phyloP scores from a whole-genome alignment of 495 filamentous ascomycete species.

The Jackrogersella minutella region DNA sequence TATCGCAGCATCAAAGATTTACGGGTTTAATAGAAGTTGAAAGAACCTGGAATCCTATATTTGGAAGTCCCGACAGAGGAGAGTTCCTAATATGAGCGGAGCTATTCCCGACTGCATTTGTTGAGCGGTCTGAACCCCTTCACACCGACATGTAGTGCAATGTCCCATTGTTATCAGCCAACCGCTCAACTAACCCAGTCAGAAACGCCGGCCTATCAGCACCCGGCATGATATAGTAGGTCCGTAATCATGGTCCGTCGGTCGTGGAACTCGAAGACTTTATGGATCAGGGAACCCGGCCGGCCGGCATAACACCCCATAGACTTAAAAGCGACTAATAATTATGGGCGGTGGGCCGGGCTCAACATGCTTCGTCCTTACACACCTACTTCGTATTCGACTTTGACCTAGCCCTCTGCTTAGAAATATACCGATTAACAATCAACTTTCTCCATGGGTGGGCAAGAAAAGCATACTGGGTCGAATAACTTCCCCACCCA shows the following conservation, averaged over 20 bases:
- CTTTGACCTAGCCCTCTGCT: slow-evolving; percentile 10
- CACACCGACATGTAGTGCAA: slow-evolving; percentile 32
- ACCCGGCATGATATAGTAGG: not conserved
- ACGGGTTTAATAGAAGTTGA: not conserved
- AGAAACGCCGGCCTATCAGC: slow-evolving; percentile 17
- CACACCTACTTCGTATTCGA: not conserved
- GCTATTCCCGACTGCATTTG: slow-evolving; percentile 11
- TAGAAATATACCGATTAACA: slow-evolving; percentile 23
- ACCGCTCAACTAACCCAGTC: not conserved
- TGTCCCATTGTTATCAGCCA: slow-evolving; percentile 6
- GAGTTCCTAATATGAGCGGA: not conserved
- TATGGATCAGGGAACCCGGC: slow-evolving; percentile 19
- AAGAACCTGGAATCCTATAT: not conserved
- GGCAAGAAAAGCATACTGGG: not conserved
- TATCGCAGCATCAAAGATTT: not conserved
- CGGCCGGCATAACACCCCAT: slow-evolving; percentile 5
- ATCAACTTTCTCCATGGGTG: slow-evolving; percentile 10
- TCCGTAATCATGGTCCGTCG: slow-evolving; percentile 6
- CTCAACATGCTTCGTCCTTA: slow-evolving; percentile 4
- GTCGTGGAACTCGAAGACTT: slow-evolving; percentile 23
- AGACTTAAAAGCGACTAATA: not conserved
- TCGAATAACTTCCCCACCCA: not conserved
- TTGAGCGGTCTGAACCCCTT: slow-evolving; percentile 27
- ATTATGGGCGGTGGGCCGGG: slow-evolving; percentile 15
- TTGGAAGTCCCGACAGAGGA: too few relatives aligned